Percentiles rank a stretch among this genome's conserved stretches.
Evolutionary conservation across 2,329 filamentous ascomycete species (phyloP).

Genomic region (Epichloe hybrida): DNA sequence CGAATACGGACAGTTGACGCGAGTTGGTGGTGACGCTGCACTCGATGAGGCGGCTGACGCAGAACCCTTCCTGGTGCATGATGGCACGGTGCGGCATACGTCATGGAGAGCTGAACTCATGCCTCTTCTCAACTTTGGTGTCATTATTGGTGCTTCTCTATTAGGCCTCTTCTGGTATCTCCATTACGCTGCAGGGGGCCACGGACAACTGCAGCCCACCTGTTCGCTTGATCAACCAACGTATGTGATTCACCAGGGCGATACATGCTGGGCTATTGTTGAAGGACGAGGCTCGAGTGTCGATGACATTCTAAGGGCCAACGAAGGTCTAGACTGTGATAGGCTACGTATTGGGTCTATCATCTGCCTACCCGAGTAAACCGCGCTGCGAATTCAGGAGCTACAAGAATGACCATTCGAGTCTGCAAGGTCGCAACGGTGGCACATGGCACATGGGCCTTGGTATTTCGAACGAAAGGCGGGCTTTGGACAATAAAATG

Average conservation of each 20-base stretch:
- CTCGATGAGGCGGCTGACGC: conserved; percentile 14
- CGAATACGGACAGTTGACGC: conserved; percentile 33
- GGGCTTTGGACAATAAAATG: too few relatives aligned
- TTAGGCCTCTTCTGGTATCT: conserved; percentile 37
- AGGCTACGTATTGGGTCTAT: conserved; percentile 25
- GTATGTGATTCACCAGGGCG: conserved; percentile 30
- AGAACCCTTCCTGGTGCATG: conserved; percentile 18
- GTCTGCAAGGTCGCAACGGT: neutral
- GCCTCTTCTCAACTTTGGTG: conserved; percentile 45
- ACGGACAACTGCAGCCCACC: conserved; percentile 3
- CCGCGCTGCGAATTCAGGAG: neutral
- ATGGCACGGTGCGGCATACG: conserved; percentile 13
- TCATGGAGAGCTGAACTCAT: conserved; percentile 39
- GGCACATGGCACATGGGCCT: neutral
- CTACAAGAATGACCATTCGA: neutral
- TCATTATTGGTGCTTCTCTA: conserved; percentile 37
- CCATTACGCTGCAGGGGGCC: conserved; percentile 14
- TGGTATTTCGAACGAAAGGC: neutral
- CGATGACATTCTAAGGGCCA: conserved; percentile 31
- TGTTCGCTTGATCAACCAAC: conserved; percentile 18
- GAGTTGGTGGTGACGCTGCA: conserved; percentile 21
- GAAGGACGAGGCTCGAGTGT: conserved; percentile 28
- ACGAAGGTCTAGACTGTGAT: conserved; percentile 34
- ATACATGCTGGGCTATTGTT: conserved; percentile 41
- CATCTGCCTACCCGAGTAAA: conserved; percentile 29